A percentile compares a stretch with the other conserved stretches of the same genome.
Conservation (phyloP, 1,284 basidiomycete species). For the Moesziomyces antarcticus region DNA sequence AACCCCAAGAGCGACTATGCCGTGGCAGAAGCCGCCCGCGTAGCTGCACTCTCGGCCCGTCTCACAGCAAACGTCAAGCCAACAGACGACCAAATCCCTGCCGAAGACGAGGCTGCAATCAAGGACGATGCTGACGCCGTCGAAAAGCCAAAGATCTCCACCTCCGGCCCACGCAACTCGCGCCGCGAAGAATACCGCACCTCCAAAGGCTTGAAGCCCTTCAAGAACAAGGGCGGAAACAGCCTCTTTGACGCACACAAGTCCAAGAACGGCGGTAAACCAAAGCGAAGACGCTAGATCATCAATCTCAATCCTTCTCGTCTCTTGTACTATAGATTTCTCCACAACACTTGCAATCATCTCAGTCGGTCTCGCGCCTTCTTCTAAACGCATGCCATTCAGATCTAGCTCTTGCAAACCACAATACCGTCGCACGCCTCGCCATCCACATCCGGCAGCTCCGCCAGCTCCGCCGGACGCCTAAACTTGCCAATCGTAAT, state of each 20-base stretch:
- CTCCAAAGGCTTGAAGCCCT: constrained; percentile 47
- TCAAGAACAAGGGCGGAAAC: constrained; percentile 52
- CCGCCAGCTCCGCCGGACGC: constrained; percentile 7
- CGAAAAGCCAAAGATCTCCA: constrained; percentile 48
- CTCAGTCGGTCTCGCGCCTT: not conserved
- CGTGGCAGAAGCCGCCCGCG: constrained; percentile 82
- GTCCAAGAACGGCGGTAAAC: constrained; percentile 55
- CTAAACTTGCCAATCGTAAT: constrained; percentile 60
- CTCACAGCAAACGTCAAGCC: constrained; percentile 68
- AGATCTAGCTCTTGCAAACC: constrained; percentile 45
- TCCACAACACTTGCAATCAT: not conserved
- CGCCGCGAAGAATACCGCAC: constrained; percentile 59
- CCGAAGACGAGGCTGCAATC: constrained; percentile 70
- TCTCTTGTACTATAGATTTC: constrained; percentile 28
- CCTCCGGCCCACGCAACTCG: constrained; percentile 52
- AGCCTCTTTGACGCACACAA: constrained; percentile 31
- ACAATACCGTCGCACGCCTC: constrained; percentile 55
- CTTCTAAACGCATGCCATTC: not conserved
- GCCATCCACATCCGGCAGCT: constrained; percentile 46
- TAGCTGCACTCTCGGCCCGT: constrained; percentile 80
- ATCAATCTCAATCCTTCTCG: too few relatives aligned
- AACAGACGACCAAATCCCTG: constrained; percentile 53
- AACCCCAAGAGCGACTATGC: constrained; percentile 79
- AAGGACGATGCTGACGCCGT: constrained; percentile 60
- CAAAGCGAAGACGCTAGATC: constrained; percentile 58